Evolutionary conservation across 371 early-diverging fungal genomes (phyloP).

Genomic region (Lichtheimia hyalospora): DNA sequence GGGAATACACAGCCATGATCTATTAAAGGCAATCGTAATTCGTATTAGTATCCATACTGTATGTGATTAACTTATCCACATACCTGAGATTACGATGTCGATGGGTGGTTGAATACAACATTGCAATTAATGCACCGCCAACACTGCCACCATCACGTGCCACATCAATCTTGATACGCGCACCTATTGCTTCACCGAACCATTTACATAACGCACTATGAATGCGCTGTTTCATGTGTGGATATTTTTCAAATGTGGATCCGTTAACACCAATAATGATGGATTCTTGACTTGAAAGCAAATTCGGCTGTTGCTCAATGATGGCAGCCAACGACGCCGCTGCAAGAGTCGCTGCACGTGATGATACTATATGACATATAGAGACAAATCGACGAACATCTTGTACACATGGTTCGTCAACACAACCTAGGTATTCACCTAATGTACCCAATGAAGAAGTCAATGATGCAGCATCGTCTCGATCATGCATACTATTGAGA

Average conservation of each 20-base stretch:
- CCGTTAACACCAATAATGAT: slow-evolving; percentile 35
- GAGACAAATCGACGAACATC: slow-evolving; percentile 16
- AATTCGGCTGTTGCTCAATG: slow-evolving; percentile 30
- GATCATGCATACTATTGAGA: too few relatives aligned
- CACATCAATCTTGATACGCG: slow-evolving; percentile 21
- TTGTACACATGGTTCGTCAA: neutral
- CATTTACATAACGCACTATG: neutral
- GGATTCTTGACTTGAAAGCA: neutral
- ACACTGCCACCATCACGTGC: slow-evolving; percentile 48
- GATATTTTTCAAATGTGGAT: slow-evolving; percentile 39
- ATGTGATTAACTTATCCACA: too few relatives aligned
- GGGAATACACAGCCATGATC: too few relatives aligned
- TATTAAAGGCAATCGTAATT: too few relatives aligned
- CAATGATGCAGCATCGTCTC: too few relatives aligned
- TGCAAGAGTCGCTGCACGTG: slow-evolving; percentile 26
- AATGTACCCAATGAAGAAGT: too few relatives aligned
- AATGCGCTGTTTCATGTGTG: slow-evolving; percentile 37
- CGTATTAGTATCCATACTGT: too few relatives aligned
- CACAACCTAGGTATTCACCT: too few relatives aligned
- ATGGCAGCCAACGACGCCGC: slow-evolving; percentile 28
- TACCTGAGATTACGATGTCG: neutral
- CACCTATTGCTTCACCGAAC: neutral
- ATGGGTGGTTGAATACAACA: slow-evolving; percentile 27
- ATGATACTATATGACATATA: slow-evolving; percentile 28
- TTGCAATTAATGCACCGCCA: slow-evolving; percentile 49